phyloP scores from a whole-genome alignment of 495 filamentous ascomycete species.

The Xylaria longipes region DNA sequence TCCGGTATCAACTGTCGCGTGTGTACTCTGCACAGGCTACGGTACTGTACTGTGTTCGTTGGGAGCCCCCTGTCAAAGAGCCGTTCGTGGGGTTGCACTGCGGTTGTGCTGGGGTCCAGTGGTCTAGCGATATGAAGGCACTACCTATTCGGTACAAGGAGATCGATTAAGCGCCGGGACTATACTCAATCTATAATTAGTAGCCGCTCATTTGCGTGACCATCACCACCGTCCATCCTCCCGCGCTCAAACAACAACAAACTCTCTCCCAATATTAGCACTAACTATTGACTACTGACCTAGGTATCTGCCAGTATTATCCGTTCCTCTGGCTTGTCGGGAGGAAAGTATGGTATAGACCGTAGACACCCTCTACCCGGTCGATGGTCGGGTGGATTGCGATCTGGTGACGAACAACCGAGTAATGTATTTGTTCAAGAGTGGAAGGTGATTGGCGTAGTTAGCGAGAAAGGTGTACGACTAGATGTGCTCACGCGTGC shows the following conservation, averaged over 20 bases:
- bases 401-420: conserved; percentile 17
- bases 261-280: neutral
- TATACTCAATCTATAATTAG: conserved; percentile 33
- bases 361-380: neutral
- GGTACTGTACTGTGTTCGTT: conserved; percentile 15
- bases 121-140: conserved; percentile 11
- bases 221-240: conserved; percentile 2
- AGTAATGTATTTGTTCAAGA: conserved; percentile 19
- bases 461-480: conserved; percentile 23
- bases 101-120: conserved; percentile 2
- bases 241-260: neutral
- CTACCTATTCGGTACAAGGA: neutral
- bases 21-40: neutral
- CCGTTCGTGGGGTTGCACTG: conserved; percentile 24
- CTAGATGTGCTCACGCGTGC: conserved; percentile 15
- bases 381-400: neutral
- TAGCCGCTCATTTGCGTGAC: conserved; percentile 24
- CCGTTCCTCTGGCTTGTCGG: neutral
- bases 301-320: neutral
- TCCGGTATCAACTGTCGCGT: neutral
- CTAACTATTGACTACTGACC: neutral
- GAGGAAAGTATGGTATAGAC: neutral
- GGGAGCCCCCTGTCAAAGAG: conserved; percentile 7
- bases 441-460: conserved; percentile 22
- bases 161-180: conserved; percentile 29